A percentile compares a stretch with the other conserved stretches of the same genome.
phyloP scores from a whole-genome alignment of 2,329 filamentous ascomycete genomes.

The Phialophora chinensis region DNA sequence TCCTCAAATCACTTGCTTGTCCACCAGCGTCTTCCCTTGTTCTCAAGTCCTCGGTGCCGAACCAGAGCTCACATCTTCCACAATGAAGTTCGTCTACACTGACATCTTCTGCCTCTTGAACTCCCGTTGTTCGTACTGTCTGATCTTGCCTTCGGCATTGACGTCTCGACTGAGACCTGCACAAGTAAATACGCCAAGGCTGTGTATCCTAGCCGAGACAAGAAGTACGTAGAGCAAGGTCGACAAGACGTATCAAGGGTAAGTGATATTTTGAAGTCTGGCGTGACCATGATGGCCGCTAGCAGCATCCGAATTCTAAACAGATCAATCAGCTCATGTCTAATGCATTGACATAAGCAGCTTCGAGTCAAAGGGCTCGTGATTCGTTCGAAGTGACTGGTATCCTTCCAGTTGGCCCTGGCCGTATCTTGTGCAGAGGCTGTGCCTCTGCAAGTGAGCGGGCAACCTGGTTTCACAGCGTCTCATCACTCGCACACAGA shows the following conservation, averaged over 20 bases:
- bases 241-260: background rate
- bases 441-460: background rate
- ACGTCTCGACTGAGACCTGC: too few species aligned
- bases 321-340: background rate
- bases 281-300: background rate
- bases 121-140: too few species aligned
- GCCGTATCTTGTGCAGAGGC: background rate
- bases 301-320: background rate
- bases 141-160: too few species aligned
- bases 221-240: background rate
- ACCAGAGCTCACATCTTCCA: too few species aligned
- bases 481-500: background rate
- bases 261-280: background rate
- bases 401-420: background rate
- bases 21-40: too few species aligned
- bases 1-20: too few species aligned
- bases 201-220: background rate
- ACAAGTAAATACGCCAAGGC: too few species aligned
- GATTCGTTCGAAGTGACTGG: background rate
- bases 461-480: background rate
- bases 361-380: background rate
- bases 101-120: too few species aligned
- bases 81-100: too few species aligned
- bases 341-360: background rate
- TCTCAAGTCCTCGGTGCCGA: too few species aligned